These are phyloP conservation scores for Acacia crassicarpa DNA, from an alignment of 306 rosid species.

Conservation along the genomic window DNA sequence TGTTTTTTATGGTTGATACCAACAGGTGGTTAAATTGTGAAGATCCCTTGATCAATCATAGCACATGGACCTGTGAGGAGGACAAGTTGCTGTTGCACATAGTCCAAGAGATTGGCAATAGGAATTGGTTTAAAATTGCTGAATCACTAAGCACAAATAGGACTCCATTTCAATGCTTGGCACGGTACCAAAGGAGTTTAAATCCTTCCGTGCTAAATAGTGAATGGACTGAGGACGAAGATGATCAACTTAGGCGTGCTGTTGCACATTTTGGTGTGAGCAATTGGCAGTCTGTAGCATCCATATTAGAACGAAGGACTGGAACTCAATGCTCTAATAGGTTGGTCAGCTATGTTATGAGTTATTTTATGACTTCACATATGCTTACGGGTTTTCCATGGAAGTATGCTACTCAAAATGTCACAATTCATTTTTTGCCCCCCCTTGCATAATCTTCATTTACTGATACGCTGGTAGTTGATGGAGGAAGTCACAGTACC, in stretches of 20 bases:
- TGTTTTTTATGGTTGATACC: constrained; percentile 27
- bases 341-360: constrained; percentile 46
- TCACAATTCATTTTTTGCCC: not conserved
- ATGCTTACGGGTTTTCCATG: not conserved
- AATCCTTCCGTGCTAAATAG: constrained; percentile 80
- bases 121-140: constrained; percentile 81
- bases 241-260: constrained; percentile 71
- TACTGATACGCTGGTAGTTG: not conserved
- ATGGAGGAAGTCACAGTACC: not conserved
- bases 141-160: constrained; percentile 69
- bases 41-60: constrained; percentile 82
- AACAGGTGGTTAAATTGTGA: constrained; percentile 93
- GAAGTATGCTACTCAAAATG: not conserved
- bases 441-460: not conserved
- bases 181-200: constrained; percentile 90
- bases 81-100: constrained; percentile 66
- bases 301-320: constrained; percentile 76
- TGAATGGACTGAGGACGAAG: constrained; percentile 95
- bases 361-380: not conserved
- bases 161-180: constrained; percentile 91
- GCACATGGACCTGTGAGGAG: constrained; percentile 68
- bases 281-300: constrained; percentile 88
- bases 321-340: constrained; percentile 99
- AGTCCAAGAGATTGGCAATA: constrained; percentile 63
- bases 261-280: constrained; percentile 62